Percentiles rank a stretch among this genome's conserved stretches.
Evolutionary conservation across 345 rosid genomes (phyloP).

Genomic region (Cardamine occulta): DNA sequence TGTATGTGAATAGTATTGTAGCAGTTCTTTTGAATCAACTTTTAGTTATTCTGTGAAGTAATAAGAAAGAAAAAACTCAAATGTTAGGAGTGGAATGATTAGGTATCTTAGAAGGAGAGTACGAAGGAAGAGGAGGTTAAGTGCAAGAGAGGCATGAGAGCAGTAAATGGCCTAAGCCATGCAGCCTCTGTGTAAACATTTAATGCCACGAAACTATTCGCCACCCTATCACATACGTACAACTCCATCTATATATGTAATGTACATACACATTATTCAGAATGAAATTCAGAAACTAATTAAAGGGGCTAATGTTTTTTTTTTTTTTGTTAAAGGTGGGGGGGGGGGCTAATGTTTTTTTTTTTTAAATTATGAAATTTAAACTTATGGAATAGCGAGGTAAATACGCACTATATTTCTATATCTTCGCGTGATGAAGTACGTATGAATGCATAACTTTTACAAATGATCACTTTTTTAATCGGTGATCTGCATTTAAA

Average conservation of each 20-base stretch:
- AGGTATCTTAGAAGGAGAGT: conserved; percentile 25
- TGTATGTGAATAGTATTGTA: neutral
- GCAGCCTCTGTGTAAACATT: conserved; percentile 47
- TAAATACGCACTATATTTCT: neutral
- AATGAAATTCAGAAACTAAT: neutral
- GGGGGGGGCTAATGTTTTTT: too few species aligned
- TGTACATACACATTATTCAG: neutral
- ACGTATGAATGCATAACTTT: conserved; percentile 3
- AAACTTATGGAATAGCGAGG: neutral
- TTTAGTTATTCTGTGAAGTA: neutral
- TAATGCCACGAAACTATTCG: conserved; percentile 38
- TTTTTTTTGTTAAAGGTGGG: too few species aligned
- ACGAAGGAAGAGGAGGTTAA: conserved; percentile 37
- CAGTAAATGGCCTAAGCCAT: conserved; percentile 46
- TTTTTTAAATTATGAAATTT: too few species aligned
- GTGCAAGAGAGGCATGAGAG: conserved; percentile 49
- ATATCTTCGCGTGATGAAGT: conserved; percentile 2
- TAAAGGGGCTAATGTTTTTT: neutral
- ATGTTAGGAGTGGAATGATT: conserved; percentile 38
- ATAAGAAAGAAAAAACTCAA: neutral
- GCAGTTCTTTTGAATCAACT: neutral
- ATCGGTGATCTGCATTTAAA: conserved; percentile 11
- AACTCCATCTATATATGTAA: neutral
- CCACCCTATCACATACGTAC: conserved; percentile 37
- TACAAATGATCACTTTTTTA: neutral